Base-by-base conservation (phyloP, 805 yeast species). In the Teunomyces pallodes region DNA sequence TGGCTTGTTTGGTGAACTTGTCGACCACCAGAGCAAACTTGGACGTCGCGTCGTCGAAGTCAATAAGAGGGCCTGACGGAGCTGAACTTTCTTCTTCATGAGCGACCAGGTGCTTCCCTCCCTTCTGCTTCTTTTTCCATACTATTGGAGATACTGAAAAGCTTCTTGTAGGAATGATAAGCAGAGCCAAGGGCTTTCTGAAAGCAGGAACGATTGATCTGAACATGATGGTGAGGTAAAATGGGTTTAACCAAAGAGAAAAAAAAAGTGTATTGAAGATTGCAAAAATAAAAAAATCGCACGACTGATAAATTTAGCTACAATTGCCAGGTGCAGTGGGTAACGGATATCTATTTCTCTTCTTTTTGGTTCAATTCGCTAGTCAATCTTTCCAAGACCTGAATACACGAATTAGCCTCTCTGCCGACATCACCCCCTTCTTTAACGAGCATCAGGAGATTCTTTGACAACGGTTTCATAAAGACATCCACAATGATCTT, bases 341-440 rank as follows among this genome's bases (percentile, higher is more conserved):
- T 24, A 20, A 24, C 27, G 8, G n/a, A 39, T 24, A 12, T 28
- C 13, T 40, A 31, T 17, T 41, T 42, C 26, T 13, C 17, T 10
- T 47, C 41, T 38, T 10, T 7, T 5, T n/a, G 30, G 30, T 24
- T 26, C 41, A 26, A 20, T 16, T 24, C 41, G 9, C 27, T 26
- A 7, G 27, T 35, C 32, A 54, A 44, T 31, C 42, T 42, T 27
- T 51, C 52, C 47, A 53, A 26, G 12, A 55, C 16, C 20, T 32
- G 55, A 35, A 64, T 31, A 53, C 71, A 61, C 10, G 57, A 54
- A 42, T 63, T 62, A 17, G 75, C 73, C 49, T 70, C 76, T 51
- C 82, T 76, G 2, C 90, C 90, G 14, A 77, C 68, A 42, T 83
- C 88, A 1, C 91, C 91, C 9, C 90, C 95, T 54, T 87, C 94